Evolutionary conservation across 805 yeast genomes (phyloP).

Genomic region (Ogataea nitratoaversa): DNA sequence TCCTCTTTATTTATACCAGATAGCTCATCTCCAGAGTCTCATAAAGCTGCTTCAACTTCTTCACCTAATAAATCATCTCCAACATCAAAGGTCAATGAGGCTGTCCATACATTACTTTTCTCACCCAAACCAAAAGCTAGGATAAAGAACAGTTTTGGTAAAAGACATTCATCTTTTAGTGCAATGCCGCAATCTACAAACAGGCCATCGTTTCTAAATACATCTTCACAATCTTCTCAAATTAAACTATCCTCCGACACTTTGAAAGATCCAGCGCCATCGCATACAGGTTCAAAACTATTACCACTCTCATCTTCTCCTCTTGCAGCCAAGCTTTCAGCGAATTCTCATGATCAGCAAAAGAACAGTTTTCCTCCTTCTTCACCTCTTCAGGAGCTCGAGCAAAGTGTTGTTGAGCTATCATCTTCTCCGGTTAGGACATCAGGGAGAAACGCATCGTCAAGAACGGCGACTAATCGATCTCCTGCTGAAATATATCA

Average conservation of each 20-base stretch:
- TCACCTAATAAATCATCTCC: too few species aligned
- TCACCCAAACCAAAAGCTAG: too few species aligned
- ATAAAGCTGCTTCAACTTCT: too few species aligned
- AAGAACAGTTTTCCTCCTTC: background rate
- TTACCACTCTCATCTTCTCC: constrained; percentile 1
- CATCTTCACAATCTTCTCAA: background rate
- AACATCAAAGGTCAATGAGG: too few species aligned
- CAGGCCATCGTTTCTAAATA: background rate
- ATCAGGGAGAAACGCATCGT: background rate
- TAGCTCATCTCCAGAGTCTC: too few species aligned
- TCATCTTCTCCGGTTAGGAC: background rate
- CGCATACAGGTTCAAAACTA: too few species aligned
- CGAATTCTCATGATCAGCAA: too few species aligned
- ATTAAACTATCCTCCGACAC: background rate
- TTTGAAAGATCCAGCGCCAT: too few species aligned
- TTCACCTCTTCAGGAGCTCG: background rate
- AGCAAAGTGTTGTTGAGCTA: background rate
- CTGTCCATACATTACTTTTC: too few species aligned
- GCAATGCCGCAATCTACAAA: background rate
- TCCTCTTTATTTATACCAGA: too few species aligned
- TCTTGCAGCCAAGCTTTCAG: too few species aligned
- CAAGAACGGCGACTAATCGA: background rate
- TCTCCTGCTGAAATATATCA: background rate
- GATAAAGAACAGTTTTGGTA: background rate
- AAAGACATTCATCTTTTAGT: background rate